Conservation (phyloP, 352 stramenopile genomes). For the Paralagenidium karlingii region DNA sequence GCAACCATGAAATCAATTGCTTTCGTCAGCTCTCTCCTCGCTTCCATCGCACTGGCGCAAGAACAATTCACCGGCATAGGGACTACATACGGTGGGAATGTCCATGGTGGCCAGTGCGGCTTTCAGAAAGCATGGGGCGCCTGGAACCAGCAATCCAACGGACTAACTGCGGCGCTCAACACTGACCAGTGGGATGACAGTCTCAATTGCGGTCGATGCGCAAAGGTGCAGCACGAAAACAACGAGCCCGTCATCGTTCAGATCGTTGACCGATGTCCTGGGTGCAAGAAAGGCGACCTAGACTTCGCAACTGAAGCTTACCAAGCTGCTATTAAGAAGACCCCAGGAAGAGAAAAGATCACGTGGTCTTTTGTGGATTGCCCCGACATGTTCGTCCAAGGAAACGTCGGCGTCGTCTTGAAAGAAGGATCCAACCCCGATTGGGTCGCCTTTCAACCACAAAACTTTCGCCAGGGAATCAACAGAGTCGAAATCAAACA, state of each 20-base stretch:
- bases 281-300: constrained; percentile 3
- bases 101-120: constrained; percentile 1
- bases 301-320: constrained; percentile 5
- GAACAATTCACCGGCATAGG: background rate
- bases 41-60: background rate
- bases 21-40: no score
- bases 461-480: constrained; percentile 6
- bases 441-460: constrained; percentile 5
- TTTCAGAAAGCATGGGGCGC: constrained; percentile 1
- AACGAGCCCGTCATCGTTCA: constrained; percentile 2
- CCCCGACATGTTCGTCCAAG: constrained; percentile 1
- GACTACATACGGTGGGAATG: background rate
- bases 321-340: background rate
- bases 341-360: constrained; percentile 1
- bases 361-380: constrained; percentile 6
- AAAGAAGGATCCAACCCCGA: constrained; percentile 5
- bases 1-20: no score
- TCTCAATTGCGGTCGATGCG: constrained; percentile 6
- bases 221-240: constrained; percentile 1
- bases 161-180: constrained; percentile 4
- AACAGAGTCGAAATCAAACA: constrained; percentile 2
- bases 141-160: constrained; percentile 1
- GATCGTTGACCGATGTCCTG: constrained; percentile 4
- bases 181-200: constrained; percentile 2
- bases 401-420: constrained; percentile 4